A percentile compares a stretch with the other conserved stretches of the same genome.
These are phyloP conservation scores for Mycena chlorophos DNA, from an alignment of 768 basidiomycete genomes.

Conservation along the genomic window DNA sequence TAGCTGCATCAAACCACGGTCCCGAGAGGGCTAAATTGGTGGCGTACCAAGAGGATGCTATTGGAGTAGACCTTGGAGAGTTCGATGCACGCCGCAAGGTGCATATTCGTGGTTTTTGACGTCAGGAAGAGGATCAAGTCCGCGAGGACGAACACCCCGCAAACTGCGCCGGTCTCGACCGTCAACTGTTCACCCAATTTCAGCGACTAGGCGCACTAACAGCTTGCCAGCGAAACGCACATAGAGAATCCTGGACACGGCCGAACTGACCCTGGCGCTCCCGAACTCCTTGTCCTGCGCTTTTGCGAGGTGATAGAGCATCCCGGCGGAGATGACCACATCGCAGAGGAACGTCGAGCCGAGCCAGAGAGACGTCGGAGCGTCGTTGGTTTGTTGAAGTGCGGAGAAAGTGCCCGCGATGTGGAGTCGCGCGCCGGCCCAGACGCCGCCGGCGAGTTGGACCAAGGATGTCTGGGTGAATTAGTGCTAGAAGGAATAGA, in stretches of 20 bases:
- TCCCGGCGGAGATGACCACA: not conserved
- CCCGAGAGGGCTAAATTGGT: not conserved
- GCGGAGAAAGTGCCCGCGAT: slow-evolving; percentile 6
- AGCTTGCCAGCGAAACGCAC: not conserved
- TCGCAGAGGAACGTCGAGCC: not conserved
- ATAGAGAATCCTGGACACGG: not conserved
- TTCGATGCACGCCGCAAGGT: not conserved
- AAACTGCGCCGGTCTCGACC: slow-evolving; percentile 4
- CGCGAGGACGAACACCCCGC: not conserved
- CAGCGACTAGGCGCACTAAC: too few species aligned
- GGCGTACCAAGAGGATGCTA: slow-evolving; percentile 12
- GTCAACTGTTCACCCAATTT: too few species aligned
- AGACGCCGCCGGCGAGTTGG: slow-evolving; percentile 5
- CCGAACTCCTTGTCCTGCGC: not conserved
- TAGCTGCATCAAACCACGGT: not conserved
- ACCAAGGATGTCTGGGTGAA: not conserved
- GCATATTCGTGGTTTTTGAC: slow-evolving; percentile 1
- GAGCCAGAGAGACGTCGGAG: not conserved
- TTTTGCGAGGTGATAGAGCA: not conserved
- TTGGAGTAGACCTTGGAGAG: slow-evolving; percentile 13
- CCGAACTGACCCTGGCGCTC: not conserved
- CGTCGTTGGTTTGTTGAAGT: not conserved
- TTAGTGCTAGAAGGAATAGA: not conserved
- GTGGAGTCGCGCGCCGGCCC: slow-evolving; percentile 6
- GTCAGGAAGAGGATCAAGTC: not conserved